Evolutionary conservation across 495 filamentous ascomycete genomes (phyloP).

Genomic region (Trypethelium eluteriae): DNA sequence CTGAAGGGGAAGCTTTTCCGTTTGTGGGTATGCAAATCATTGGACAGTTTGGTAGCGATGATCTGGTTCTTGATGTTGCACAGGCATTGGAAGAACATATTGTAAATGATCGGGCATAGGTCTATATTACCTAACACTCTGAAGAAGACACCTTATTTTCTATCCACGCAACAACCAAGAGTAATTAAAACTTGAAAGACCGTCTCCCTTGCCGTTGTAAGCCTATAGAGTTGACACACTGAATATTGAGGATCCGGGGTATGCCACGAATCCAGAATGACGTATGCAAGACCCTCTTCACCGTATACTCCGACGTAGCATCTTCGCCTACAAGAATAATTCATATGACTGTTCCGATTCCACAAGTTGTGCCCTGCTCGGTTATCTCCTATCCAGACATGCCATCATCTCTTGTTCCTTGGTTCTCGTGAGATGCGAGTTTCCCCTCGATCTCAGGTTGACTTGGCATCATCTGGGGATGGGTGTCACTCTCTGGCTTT

Average conservation of each 20-base stretch:
- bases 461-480: neutral
- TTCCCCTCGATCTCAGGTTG: neutral
- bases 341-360: neutral
- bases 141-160: neutral
- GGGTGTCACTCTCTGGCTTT: neutral
- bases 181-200: too few relatives aligned
- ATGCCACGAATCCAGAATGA: neutral
- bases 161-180: too few relatives aligned
- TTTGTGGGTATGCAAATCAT: constrained; percentile 75
- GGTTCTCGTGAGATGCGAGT: neutral
- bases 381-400: neutral
- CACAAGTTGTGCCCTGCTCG: too few relatives aligned
- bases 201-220: neutral
- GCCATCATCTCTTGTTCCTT: neutral
- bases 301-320: neutral
- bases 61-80: constrained; percentile 52
- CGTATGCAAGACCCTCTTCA: neutral
- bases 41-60: constrained; percentile 86
- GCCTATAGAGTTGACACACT: neutral
- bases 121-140: neutral
- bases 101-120: neutral
- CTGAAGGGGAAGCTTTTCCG: neutral
- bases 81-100: constrained; percentile 34
- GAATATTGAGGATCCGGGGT: neutral
- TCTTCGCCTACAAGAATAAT: neutral